Conservation (phyloP, 1,139 yeast species). For the Debaryomycetaceae sp. region DNA sequence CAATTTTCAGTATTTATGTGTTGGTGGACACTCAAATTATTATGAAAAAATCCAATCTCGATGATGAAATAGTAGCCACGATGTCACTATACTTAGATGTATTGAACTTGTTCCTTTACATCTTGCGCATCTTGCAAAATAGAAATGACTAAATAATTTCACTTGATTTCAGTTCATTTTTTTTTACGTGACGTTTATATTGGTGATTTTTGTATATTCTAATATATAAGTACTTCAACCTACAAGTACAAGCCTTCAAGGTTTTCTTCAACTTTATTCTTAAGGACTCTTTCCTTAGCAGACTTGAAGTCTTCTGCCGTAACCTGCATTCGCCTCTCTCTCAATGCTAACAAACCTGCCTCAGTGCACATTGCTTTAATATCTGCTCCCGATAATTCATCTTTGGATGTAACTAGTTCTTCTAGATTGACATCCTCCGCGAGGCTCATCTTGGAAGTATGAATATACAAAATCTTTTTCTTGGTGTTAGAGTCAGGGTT, state of each 20-base stretch:
- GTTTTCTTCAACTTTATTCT: conserved; percentile 96
- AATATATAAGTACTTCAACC: conserved; percentile 4
- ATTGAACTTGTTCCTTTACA: conserved; percentile 73
- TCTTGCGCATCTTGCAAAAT: conserved; percentile 60
- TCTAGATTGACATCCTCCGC: conserved; percentile 87
- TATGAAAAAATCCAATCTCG: conserved; percentile 77
- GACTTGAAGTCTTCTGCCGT: conserved; percentile 91
- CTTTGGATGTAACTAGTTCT: conserved; percentile 86
- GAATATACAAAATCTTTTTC: conserved; percentile 89
- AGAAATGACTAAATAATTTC: conserved; percentile 33
- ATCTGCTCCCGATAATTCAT: conserved; percentile 96
- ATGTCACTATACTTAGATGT: conserved; percentile 77
- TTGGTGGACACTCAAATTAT: conserved; percentile 80
- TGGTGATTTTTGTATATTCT: not conserved
- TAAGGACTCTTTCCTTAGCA: conserved; percentile 95
- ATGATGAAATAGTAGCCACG: conserved; percentile 81
- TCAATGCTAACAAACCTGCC: conserved; percentile 91
- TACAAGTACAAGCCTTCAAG: conserved; percentile 91
- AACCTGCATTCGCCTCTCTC: conserved; percentile 98
- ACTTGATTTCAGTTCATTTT: conserved; percentile 1
- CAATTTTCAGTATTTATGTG: conserved; percentile 69
- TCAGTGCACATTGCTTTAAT: conserved; percentile 98
- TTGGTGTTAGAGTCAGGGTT: conserved; percentile 92
- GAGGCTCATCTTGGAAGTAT: conserved; percentile 91
- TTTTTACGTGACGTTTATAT: not conserved